Percentiles rank a stretch among this genome's conserved stretches.
phyloP scores from a whole-genome alignment of 495 filamentous ascomycete species.

The Cairneyella variabilis region DNA sequence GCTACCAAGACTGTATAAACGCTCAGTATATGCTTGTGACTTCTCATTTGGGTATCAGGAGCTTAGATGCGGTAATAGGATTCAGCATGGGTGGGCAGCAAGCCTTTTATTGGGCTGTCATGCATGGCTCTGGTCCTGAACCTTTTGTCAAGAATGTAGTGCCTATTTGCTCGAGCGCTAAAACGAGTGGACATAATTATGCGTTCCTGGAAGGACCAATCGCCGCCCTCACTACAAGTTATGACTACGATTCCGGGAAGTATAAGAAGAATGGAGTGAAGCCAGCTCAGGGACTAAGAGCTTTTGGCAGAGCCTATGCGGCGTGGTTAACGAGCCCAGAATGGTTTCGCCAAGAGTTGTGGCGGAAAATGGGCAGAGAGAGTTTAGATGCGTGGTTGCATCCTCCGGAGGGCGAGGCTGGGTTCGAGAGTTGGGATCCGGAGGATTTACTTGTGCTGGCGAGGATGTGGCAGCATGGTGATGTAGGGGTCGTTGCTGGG shows the following conservation, averaged over 20 bases:
- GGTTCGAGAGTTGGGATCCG: conserved; percentile 35
- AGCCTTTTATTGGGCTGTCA: conserved; percentile 41
- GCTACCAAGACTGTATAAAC: conserved; percentile 34
- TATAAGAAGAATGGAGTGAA: conserved; percentile 28
- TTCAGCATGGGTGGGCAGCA: conserved; percentile 49
- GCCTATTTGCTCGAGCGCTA: conserved; percentile 36
- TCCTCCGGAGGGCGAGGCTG: conserved; percentile 24
- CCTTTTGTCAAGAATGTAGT: conserved; percentile 36
- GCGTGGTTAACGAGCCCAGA: conserved; percentile 38
- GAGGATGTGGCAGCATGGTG: conserved; percentile 43
- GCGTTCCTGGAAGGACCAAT: conserved; percentile 45
- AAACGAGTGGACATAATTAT: conserved; percentile 42
- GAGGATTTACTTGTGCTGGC: conserved; percentile 39
- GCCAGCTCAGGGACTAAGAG: conserved; percentile 31
- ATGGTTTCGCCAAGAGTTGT: conserved; percentile 40
- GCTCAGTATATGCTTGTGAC: conserved; percentile 30
- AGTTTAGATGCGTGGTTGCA: conserved; percentile 35
- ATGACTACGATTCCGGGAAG: conserved; percentile 37
- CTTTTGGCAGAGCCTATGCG: conserved; percentile 40
- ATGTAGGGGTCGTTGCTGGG: conserved; percentile 32
- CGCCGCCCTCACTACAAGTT: conserved; percentile 34
- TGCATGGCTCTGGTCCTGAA: conserved; percentile 29
- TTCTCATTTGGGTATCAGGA: conserved; percentile 24
- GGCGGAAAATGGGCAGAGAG: conserved; percentile 33
- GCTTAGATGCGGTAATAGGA: conserved; percentile 34